Percentiles rank a stretch among this genome's conserved stretches.
These are phyloP conservation scores for Coemansia sp. DNA, from an alignment of 192 early-diverging fungal genomes.

Conservation along the genomic window DNA sequence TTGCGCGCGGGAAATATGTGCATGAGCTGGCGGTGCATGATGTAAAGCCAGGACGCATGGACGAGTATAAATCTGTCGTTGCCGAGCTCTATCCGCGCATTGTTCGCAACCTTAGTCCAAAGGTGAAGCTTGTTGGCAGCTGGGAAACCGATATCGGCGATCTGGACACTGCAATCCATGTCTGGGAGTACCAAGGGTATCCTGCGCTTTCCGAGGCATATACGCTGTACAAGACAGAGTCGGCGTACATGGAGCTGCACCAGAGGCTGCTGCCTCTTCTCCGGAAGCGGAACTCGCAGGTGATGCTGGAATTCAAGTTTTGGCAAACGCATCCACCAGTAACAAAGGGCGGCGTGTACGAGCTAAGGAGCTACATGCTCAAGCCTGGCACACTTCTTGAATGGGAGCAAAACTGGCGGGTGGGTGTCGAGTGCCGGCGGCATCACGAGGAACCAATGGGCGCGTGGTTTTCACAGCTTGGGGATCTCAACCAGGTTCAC, in stretches of 20 bases:
- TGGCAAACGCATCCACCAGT: slow-evolving; percentile 81
- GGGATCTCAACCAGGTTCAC: slow-evolving; percentile 83
- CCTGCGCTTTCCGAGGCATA: slow-evolving; percentile 72
- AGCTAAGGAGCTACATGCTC: slow-evolving; percentile 84
- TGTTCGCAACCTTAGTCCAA: slow-evolving; percentile 70
- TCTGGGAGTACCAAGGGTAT: slow-evolving; percentile 95
- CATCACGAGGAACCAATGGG: slow-evolving; percentile 91
- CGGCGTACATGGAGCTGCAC: slow-evolving; percentile 67
- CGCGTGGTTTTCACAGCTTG: slow-evolving; percentile 95
- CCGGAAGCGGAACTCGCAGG: slow-evolving; percentile 72
- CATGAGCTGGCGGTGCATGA: slow-evolving; percentile 83
- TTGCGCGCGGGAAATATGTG: slow-evolving; percentile 84
- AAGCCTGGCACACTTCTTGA: slow-evolving; percentile 87
- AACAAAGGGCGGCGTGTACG: slow-evolving; percentile 82
- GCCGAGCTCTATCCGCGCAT: slow-evolving; percentile 77
- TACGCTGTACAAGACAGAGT: slow-evolving; percentile 60
- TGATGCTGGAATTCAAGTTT: slow-evolving; percentile 91
- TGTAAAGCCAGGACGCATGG: slow-evolving; percentile 81
- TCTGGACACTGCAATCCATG: slow-evolving; percentile 79
- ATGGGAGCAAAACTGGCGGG: slow-evolving; percentile 90
- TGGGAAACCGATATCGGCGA: slow-evolving; percentile 86
- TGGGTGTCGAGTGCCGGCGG: slow-evolving; percentile 82
- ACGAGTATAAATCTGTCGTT: slow-evolving; percentile 81
- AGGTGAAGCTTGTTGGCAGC: slow-evolving; percentile 83
- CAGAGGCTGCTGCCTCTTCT: slow-evolving; percentile 71